Percentiles rank a stretch among this genome's conserved stretches.
phyloP scores from a whole-genome alignment of 768 basidiomycete species.

The Lactarius pseudohatsudake region DNA sequence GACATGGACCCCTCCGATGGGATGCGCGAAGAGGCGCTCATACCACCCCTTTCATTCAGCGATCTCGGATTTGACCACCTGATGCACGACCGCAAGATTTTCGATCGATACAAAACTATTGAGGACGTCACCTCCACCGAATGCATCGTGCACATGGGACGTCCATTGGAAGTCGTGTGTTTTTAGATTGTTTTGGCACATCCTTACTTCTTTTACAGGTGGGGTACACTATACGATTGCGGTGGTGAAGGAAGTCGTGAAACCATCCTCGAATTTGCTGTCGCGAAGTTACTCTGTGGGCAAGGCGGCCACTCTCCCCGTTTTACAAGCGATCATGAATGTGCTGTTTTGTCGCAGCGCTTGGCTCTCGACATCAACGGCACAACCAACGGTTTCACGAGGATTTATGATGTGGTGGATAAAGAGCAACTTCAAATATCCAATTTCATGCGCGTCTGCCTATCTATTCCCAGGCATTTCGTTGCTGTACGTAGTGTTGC shows the following conservation, averaged over 20 bases:
- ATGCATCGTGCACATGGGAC: neutral
- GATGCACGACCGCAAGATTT: neutral
- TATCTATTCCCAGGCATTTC: too few species aligned
- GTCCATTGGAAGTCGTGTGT: neutral
- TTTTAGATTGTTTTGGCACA: neutral
- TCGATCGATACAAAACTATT: neutral
- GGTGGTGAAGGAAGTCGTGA: too few species aligned
- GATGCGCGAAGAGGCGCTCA: too few species aligned
- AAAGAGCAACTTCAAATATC: too few species aligned
- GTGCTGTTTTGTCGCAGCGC: neutral
- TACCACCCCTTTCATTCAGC: too few species aligned
- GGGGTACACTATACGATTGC: neutral
- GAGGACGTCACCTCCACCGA: neutral
- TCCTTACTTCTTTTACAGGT: neutral
- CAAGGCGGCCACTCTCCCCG: fast-evolving
- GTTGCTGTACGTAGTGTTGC: neutral
- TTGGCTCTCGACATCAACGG: neutral
- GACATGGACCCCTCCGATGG: too few species aligned
- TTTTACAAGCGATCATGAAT: neutral
- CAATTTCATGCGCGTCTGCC: too few species aligned
- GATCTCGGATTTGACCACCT: constrained; percentile 1
- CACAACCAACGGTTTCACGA: neutral
- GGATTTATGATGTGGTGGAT: too few species aligned
- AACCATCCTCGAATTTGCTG: neutral
- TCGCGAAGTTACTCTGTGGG: too few species aligned